phyloP scores from a whole-genome alignment of 2,329 filamentous ascomycete species.

The Torrubiella hemipterigena region DNA sequence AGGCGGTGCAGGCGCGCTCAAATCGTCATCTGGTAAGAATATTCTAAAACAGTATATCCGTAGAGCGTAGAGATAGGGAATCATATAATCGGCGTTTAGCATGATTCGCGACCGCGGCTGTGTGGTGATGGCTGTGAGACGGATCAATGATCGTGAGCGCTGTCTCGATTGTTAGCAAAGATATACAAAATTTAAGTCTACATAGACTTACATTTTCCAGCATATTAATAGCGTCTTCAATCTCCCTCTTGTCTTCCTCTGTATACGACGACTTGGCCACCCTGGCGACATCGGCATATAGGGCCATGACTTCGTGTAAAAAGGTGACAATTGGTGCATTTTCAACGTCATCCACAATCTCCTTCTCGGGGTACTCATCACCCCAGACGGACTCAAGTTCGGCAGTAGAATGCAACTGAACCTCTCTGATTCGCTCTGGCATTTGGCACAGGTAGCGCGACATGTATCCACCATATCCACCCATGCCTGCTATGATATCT shows the following conservation, averaged over 20 bases:
- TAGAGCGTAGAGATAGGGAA: slow-evolving; percentile 3
- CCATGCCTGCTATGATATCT: slow-evolving; percentile 1
- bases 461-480: slow-evolving; percentile 2
- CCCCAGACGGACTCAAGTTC: slow-evolving; percentile 4
- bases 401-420: slow-evolving; percentile 1
- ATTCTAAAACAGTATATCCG: slow-evolving; percentile 3
- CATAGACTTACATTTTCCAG: too few relatives aligned
- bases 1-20: background rate
- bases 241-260: too few relatives aligned
- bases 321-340: slow-evolving; percentile 3
- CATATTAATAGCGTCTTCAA: too few relatives aligned
- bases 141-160: slow-evolving; percentile 3
- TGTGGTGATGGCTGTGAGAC: slow-evolving; percentile 1
- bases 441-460: background rate
- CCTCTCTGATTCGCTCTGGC: background rate
- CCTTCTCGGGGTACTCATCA: slow-evolving; percentile 1
- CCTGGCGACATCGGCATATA: slow-evolving; percentile 1
- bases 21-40: background rate
- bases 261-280: background rate
- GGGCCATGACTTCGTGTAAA: slow-evolving; percentile 1
- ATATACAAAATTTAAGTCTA: too few relatives aligned
- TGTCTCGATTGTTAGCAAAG: background rate
- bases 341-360: slow-evolving; percentile 3
- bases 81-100: slow-evolving; percentile 4
- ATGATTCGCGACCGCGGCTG: slow-evolving; percentile 3